Conservation (phyloP, 306 rosid genomes). For the Sophora flavescens region DNA sequence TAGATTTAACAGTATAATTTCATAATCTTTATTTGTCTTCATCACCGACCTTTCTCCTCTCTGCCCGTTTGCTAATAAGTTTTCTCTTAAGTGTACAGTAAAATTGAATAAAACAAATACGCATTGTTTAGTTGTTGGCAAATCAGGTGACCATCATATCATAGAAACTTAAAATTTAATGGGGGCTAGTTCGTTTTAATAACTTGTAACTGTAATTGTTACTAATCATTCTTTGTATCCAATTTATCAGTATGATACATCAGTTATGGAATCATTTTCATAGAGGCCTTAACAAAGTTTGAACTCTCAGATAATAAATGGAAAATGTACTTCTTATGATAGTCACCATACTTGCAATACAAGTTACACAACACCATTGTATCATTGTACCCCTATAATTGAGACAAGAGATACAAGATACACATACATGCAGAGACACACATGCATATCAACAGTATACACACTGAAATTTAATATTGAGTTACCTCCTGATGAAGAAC, state of each 20-base stretch:
- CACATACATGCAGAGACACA: not conserved
- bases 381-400: conserved; percentile 23
- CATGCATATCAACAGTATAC: conserved; percentile 30
- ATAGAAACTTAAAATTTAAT: not conserved
- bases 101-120: conserved; percentile 4
- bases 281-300: not conserved
- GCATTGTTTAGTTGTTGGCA: conserved; percentile 10
- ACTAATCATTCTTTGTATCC: not conserved
- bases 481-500: conserved; percentile 87
- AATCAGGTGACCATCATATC: conserved; percentile 7
- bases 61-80: not conserved
- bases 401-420: conserved; percentile 21
- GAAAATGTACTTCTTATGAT: conserved; percentile 2
- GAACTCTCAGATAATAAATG: conserved; percentile 20
- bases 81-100: conserved; percentile 6
- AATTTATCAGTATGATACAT: conserved; percentile 9
- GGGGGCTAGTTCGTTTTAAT: not conserved
- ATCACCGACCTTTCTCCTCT: conserved; percentile 24
- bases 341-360: conserved; percentile 28
- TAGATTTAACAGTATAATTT: conserved; percentile 1
- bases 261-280: conserved; percentile 21
- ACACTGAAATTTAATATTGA: conserved; percentile 28
- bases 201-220: not conserved
- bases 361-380: not conserved
- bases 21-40: conserved; percentile 11